phyloP scores from a whole-genome alignment of 1,284 basidiomycete species.

The Apiotrichum porosum region DNA sequence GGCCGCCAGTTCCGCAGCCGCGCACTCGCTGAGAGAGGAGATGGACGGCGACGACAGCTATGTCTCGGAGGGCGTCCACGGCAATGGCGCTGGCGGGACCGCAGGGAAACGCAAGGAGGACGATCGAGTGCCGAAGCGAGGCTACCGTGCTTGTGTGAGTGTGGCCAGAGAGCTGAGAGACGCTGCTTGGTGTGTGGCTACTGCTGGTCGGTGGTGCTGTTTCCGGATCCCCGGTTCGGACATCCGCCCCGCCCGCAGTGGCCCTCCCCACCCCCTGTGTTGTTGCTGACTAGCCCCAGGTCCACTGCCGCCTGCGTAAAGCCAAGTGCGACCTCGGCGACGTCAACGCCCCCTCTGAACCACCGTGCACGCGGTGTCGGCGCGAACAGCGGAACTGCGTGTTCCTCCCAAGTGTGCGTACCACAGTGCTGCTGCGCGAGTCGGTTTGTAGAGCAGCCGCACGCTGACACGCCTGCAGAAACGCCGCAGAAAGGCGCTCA shows the following conservation, averaged over 20 bases:
- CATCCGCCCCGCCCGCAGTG: not conserved
- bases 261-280: too few species aligned
- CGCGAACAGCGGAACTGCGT: constrained; percentile 50
- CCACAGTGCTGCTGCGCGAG: too few species aligned
- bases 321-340: constrained; percentile 51
- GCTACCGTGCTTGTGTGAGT: constrained; percentile 43
- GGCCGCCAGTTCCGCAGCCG: not conserved
- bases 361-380: constrained; percentile 50
- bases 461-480: constrained; percentile 19
- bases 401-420: constrained; percentile 45
- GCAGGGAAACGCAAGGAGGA: constrained; percentile 18
- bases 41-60: too few species aligned
- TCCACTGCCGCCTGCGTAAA: constrained; percentile 48
- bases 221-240: too few species aligned
- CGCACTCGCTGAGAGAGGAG: too few species aligned
- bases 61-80: too few species aligned
- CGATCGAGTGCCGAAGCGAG: constrained; percentile 34
- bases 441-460: not conserved
- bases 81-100: not conserved
- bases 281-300: constrained; percentile 21
- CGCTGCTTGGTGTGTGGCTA: not conserved
- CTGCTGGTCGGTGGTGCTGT: too few species aligned
- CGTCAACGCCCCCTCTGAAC: constrained; percentile 48
- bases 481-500: constrained; percentile 32
- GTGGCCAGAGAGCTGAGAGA: too few species aligned